These are phyloP conservation scores for Dactylellina cionopaga DNA, from an alignment of 2,329 filamentous ascomycete species.

Conservation along the genomic window DNA sequence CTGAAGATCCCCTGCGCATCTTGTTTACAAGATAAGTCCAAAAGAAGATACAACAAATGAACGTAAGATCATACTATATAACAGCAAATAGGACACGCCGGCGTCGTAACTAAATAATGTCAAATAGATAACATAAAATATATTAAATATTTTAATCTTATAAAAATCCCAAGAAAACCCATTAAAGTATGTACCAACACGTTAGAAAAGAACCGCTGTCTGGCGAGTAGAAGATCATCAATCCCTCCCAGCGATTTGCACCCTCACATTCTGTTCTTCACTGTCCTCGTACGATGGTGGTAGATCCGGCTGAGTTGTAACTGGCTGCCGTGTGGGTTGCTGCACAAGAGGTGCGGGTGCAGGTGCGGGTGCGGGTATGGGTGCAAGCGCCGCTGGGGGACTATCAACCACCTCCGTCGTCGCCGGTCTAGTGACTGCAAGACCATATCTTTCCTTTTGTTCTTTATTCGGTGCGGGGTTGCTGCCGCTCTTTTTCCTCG, in stretches of 20 bases:
- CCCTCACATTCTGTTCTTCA: slow-evolving; percentile 42
- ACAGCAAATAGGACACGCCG: no score
- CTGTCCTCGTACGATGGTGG: slow-evolving; percentile 45
- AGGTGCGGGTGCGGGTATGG: not conserved
- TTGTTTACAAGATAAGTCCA: no score
- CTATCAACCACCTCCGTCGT: not conserved
- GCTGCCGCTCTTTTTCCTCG: not conserved
- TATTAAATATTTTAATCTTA: no score
- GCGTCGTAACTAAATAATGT: no score
- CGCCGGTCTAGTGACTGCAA: slow-evolving; percentile 14
- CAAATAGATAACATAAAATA: not conserved
- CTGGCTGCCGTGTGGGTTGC: not conserved
- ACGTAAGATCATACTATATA: no score
- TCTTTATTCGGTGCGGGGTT: slow-evolving; percentile 22
- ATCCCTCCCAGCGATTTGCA: slow-evolving; percentile 34
- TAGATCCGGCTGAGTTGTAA: slow-evolving; percentile 3
- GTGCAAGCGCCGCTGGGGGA: not conserved
- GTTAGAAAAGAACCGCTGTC: no score
- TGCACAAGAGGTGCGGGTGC: not conserved
- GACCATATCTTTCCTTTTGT: slow-evolving; percentile 23
- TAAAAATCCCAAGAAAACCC: no score
- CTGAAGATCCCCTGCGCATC: no score
- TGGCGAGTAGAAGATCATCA: no score
- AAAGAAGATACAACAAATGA: no score
- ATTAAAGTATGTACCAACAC: no score